Percentiles rank a stretch among this genome's conserved stretches.
Conservation (phyloP, 129 eudicot species). For the Artemisia argyi region DNA sequence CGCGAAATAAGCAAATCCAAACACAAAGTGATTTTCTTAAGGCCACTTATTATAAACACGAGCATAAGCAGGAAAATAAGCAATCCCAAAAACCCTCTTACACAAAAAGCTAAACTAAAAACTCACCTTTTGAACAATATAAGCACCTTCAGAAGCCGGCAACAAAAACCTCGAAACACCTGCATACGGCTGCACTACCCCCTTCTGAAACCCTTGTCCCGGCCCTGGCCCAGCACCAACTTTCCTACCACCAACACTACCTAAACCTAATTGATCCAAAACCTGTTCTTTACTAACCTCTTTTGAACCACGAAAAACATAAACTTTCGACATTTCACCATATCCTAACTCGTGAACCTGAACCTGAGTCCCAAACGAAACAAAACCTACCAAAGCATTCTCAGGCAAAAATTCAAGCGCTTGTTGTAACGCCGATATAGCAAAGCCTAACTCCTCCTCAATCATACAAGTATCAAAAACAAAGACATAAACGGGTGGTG, state of each 20-base stretch:
- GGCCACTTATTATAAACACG: no score
- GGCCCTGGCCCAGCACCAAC: slow-evolving; percentile 47
- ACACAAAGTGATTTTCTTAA: no score
- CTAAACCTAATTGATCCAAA: slow-evolving; percentile 82
- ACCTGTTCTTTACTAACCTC: slow-evolving; percentile 86
- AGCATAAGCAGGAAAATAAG: no score
- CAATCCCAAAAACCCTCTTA: no score
- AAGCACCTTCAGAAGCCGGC: slow-evolving; percentile 95
- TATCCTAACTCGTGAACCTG: slow-evolving; percentile 95
- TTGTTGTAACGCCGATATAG: slow-evolving; percentile 64
- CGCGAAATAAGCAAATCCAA: no score
- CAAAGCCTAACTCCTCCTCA: slow-evolving; percentile 83
- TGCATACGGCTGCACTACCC: slow-evolving; percentile 26
- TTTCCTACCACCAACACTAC: slow-evolving; percentile 42
- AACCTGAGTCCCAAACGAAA: slow-evolving; percentile 90
- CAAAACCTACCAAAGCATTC: slow-evolving; percentile 85
- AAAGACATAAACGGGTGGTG: slow-evolving; percentile 61
- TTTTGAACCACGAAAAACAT: slow-evolving; percentile 78
- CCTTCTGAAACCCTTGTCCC: slow-evolving; percentile 52
- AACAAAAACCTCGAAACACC: slow-evolving; percentile 77
- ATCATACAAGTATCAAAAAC: slow-evolving; percentile 84
- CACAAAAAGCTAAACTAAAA: not conserved
- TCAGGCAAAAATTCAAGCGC: slow-evolving; percentile 84
- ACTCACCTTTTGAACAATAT: slow-evolving; percentile 63
- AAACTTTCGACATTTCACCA: slow-evolving; percentile 80